phyloP scores from a whole-genome alignment of 73 alveolate genomes.

The Paramecium octaurelia region DNA sequence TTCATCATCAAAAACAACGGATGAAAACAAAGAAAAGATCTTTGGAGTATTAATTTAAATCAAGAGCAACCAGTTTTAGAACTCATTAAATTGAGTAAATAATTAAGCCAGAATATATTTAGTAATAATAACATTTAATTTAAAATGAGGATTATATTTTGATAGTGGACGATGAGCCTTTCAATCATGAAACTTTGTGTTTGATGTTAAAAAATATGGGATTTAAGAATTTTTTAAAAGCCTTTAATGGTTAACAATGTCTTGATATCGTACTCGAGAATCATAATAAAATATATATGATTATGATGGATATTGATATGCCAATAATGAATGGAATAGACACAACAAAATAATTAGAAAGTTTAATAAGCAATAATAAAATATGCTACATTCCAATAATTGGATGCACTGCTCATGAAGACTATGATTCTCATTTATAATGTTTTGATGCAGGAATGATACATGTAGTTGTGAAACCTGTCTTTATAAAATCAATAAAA shows the following conservation, averaged over 20 bases:
- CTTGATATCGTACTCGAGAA: neutral
- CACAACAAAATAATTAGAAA: neutral
- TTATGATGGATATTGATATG: constrained; percentile 48
- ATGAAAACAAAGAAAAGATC: neutral
- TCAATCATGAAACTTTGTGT: constrained; percentile 15
- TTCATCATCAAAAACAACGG: neutral
- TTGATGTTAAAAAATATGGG: constrained; percentile 6
- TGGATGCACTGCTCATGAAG: constrained; percentile 56
- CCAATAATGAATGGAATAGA: constrained; percentile 45
- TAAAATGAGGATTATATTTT: neutral
- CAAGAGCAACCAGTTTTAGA: neutral
- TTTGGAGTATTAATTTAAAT: neutral
- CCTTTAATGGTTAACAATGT: constrained; percentile 38
- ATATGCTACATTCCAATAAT: constrained; percentile 2
- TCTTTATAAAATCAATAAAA: neutral
- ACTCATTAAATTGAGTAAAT: neutral
- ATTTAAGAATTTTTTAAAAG: neutral
- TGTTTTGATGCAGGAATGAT: constrained; percentile 39
- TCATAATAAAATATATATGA: neutral
- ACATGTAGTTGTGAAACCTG: constrained; percentile 43
- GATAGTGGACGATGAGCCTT: constrained; percentile 51
- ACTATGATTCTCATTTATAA: neutral
- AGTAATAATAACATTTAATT: neutral
- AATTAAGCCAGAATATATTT: neutral
- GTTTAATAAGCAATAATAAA: neutral